Percentiles rank a stretch among this genome's conserved stretches.
Evolutionary conservation across 2,329 filamentous ascomycete species (phyloP).

Genomic region (Fusarium haematococcum): DNA sequence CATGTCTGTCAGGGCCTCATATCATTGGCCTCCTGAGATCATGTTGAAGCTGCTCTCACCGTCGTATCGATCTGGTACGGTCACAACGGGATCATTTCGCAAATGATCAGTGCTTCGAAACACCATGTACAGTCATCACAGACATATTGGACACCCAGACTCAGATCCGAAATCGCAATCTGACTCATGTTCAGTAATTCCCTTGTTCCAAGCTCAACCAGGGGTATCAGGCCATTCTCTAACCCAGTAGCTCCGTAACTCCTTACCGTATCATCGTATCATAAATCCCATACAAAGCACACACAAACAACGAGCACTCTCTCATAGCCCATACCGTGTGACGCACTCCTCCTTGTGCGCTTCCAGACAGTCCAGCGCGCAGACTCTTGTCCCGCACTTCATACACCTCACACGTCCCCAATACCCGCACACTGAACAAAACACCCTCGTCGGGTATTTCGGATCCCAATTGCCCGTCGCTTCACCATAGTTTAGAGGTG

Average conservation of each 20-base stretch:
- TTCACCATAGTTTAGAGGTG: slow-evolving; percentile 76
- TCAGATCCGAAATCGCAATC: slow-evolving; percentile 1
- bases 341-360: slow-evolving; percentile 79
- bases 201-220: slow-evolving; percentile 7
- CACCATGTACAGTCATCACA: not conserved
- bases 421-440: slow-evolving; percentile 85
- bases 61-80: not conserved
- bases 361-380: slow-evolving; percentile 79
- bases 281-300: not conserved
- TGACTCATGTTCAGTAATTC: slow-evolving; percentile 7
- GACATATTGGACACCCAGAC: not conserved
- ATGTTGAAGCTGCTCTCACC: not conserved
- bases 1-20: not conserved
- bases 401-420: slow-evolving; percentile 82
- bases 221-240: slow-evolving; percentile 43
- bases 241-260: slow-evolving; percentile 37
- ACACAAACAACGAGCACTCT: not conserved
- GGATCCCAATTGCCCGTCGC: slow-evolving; percentile 62
- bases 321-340: slow-evolving; percentile 68
- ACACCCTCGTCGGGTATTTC: slow-evolving; percentile 70
- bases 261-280: slow-evolving; percentile 20
- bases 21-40: not conserved
- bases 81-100: not conserved
- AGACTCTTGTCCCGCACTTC: slow-evolving; percentile 83
- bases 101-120: not conserved